Percentiles rank a stretch among this genome's conserved stretches.
These are phyloP conservation scores for Neodidymelliopsis sp. DNA, from an alignment of 2,329 filamentous ascomycete species.

Conservation along the genomic window DNA sequence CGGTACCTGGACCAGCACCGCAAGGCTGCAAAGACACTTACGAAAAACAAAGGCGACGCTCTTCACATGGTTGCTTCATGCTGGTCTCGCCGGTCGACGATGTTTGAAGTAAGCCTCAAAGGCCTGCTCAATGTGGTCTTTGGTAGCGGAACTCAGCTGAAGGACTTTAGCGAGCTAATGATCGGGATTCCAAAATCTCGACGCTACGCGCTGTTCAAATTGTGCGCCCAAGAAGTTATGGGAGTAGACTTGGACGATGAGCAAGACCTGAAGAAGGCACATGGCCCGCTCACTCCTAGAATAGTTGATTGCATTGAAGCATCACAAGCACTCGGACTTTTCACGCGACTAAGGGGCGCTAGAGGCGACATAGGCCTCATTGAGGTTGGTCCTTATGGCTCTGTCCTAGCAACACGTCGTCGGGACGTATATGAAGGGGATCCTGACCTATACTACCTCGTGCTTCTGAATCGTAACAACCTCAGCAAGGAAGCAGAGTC, in stretches of 20 bases:
- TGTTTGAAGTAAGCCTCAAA: slow-evolving; percentile 29
- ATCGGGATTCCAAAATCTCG: slow-evolving; percentile 9
- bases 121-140: slow-evolving; percentile 11
- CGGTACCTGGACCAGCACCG: slow-evolving; percentile 26
- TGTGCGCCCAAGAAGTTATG: slow-evolving; percentile 23
- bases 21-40: slow-evolving; percentile 13
- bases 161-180: slow-evolving; percentile 16
- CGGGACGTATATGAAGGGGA: slow-evolving; percentile 16
- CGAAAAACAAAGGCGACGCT: slow-evolving; percentile 14
- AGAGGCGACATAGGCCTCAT: slow-evolving; percentile 29
- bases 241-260: slow-evolving; percentile 28
- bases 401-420: slow-evolving; percentile 9
- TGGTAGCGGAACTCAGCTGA: background rate
- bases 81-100: slow-evolving; percentile 32
- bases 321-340: slow-evolving; percentile 27
- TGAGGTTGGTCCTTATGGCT: background rate
- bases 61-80: slow-evolving; percentile 29
- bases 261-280: slow-evolving; percentile 20
- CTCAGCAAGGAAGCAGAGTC: slow-evolving; percentile 18
- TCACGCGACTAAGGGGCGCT: slow-evolving; percentile 28
- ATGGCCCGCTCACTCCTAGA: slow-evolving; percentile 4
- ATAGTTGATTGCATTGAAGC: slow-evolving; percentile 22
- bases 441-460: slow-evolving; percentile 24
- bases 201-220: slow-evolving; percentile 29
- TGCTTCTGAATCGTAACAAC: slow-evolving; percentile 20